Base-by-base conservation (phyloP, 805 yeast species). In the Middelhovenomyces tepae region DNA sequence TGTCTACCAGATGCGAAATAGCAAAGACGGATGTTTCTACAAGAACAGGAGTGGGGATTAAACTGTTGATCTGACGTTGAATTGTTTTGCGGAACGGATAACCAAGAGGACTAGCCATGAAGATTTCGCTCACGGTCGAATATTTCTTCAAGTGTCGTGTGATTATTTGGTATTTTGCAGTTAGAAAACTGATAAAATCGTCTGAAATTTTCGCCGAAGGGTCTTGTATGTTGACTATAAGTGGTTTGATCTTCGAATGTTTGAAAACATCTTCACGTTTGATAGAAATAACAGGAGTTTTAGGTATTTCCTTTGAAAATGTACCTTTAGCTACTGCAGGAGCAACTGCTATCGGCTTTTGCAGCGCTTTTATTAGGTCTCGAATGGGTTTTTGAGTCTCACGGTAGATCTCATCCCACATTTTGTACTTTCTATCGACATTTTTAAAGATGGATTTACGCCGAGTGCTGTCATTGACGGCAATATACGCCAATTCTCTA, bases 391-490 rank as follows among this genome's bases (percentile, higher is more conserved):
- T 10, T 21, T 41, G 19, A 35, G 56, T 50, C 27, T 45, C 51
- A 2, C 39, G 28, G 23, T 31, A 37, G 13, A 60, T 43, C 27
- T 45, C 43, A 6, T 43, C 40, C 67, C 67, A 62, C 4, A 48
- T 33, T 15, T 44, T 47, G n/a, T 52, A 45, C 15, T 44, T 47
- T 13, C 42, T 26, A 16, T 53, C 57, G 4, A 51, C 46, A 28
- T 63, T 65, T n/a, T 37, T 38, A 38, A 40, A 63, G 5, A 62
- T 56, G n/a, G 43, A 15, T 16, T 36, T 38, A 15, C 68, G 44
- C n/a, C 68, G 48, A 8, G 35, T 41, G 9, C 44, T 38, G 27
- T 48, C 44, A 20, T 41, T 41, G 22, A 42, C 39, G 4, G 61
- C 49, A 25, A 63, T 53, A 16, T 37, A 35, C 10, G 40, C 33